phyloP scores from a whole-genome alignment of 805 yeast genomes.

The Spathaspora passalidarum region DNA sequence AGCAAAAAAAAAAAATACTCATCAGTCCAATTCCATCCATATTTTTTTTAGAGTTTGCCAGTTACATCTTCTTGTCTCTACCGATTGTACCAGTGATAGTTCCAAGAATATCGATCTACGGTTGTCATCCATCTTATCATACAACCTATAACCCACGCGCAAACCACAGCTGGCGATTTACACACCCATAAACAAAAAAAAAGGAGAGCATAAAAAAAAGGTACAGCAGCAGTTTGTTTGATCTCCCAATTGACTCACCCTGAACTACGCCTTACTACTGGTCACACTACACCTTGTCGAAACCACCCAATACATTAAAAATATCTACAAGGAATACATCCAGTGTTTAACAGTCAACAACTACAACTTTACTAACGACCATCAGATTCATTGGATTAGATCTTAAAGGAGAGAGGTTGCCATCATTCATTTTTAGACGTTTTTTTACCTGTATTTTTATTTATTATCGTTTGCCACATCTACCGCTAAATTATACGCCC shows the following conservation, averaged over 20 bases:
- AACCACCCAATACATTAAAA: too few species aligned
- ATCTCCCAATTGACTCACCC: not conserved
- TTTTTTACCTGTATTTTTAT: too few species aligned
- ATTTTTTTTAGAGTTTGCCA: not conserved
- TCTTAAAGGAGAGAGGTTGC: too few species aligned
- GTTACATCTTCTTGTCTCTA: not conserved
- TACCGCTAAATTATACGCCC: too few species aligned
- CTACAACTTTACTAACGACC: too few species aligned
- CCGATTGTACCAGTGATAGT: not conserved
- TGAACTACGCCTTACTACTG: not conserved
- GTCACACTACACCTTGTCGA: too few species aligned
- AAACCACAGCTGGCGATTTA: not conserved
- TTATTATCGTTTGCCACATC: too few species aligned
- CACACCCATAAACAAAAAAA: not conserved
- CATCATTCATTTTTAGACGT: too few species aligned
- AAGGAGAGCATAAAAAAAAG: conserved; percentile 1
- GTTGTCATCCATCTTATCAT: not conserved
- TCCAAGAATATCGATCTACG: not conserved
- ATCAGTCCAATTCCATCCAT: not conserved
- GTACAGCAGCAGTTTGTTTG: not conserved
- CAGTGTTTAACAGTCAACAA: too few species aligned
- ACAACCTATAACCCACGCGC: not conserved
- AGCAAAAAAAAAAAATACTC: not conserved
- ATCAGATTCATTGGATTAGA: too few species aligned
- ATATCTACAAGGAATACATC: too few species aligned